Base-by-base conservation (phyloP, 371 early-diverging fungal species). In the Coemansia sp. region DNA sequence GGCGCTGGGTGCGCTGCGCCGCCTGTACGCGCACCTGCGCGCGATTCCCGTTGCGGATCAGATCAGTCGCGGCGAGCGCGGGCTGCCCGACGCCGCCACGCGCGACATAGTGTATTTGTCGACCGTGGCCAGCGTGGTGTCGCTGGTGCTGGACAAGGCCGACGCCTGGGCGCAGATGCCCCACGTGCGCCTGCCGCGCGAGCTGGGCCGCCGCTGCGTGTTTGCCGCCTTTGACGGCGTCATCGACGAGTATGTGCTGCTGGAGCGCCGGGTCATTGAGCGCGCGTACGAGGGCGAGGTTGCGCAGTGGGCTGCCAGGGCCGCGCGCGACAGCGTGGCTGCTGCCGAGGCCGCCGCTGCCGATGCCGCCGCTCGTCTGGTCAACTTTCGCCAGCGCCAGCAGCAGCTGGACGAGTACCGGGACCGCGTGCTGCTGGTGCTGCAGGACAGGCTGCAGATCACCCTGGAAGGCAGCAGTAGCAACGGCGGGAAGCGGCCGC, bases 361-460 rank as follows among this genome's bases (percentile, higher is more conserved):
- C 16, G 35, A 40, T 12, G 36, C 14, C 20, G 39, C 10, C 10
- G 66, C 55, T 7, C 45, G 61, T 3, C 26, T 64, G 63, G 62
- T 76, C 11, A 69, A 76, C 38, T 76, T 76, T 20, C 50, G 42
- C 1, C 61, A 57, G 36, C 59, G 65, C 11, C 54, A 60, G 60
- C 57, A 59, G 57, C 69, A 77, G 60, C 64, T 77, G 62, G 77
- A 77, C 11, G 66, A 68, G 51, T 77, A 77, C 71, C 58, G 57
- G 47, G 45, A 33, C 3, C 61, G 59, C 10, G 77, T 77, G 51
- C 42, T 75, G 33, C 14, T 26, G n/a, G 71, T 69, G 16, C 33
- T 77, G 54, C 63, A 66, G 20, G 48, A 40, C 12, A 50, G 50
- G 47, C 61, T 77, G 30, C 53, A 53, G 36, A 53, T 53, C 9